These are phyloP conservation scores for Cercophora newfieldiana DNA, from an alignment of 495 filamentous ascomycete genomes.

Conservation along the genomic window DNA sequence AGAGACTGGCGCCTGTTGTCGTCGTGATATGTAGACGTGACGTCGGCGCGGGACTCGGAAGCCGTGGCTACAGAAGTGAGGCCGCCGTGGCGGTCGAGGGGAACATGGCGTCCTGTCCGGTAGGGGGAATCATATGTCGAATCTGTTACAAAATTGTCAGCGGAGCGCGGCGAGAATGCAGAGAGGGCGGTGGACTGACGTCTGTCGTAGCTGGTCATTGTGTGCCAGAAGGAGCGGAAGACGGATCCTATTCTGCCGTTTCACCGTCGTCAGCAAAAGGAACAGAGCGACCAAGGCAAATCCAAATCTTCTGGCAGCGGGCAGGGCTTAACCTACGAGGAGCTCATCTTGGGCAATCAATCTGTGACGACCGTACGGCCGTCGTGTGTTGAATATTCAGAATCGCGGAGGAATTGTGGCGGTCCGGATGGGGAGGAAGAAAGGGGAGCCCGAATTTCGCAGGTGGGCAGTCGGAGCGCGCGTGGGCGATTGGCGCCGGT, in stretches of 20 bases:
- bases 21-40: conserved; percentile 72
- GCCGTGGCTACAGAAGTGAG: conserved; percentile 79
- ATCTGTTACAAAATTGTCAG: conserved; percentile 60
- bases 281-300: background rate
- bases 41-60: conserved; percentile 72
- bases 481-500: background rate
- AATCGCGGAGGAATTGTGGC: conserved; percentile 12
- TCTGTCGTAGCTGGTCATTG: conserved; percentile 76
- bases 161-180: background rate
- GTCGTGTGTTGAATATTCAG: conserved; percentile 9
- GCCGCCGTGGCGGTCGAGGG: conserved; percentile 65
- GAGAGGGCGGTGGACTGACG: conserved; percentile 45
- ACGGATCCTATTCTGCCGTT: conserved; percentile 26
- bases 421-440: conserved; percentile 6
- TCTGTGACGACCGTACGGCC: background rate
- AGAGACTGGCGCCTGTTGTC: conserved; percentile 59
- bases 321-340: conserved; percentile 20
- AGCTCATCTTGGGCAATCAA: conserved; percentile 16
- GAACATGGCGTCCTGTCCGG: conserved; percentile 77
- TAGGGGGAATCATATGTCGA: conserved; percentile 84
- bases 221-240: conserved; percentile 75
- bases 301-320: background rate
- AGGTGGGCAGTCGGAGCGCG: conserved; percentile 1
- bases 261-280: conserved; percentile 14
- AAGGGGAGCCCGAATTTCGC: background rate